Conservation (phyloP, 495 filamentous ascomycete genomes). For the Parmelia sp. region DNA sequence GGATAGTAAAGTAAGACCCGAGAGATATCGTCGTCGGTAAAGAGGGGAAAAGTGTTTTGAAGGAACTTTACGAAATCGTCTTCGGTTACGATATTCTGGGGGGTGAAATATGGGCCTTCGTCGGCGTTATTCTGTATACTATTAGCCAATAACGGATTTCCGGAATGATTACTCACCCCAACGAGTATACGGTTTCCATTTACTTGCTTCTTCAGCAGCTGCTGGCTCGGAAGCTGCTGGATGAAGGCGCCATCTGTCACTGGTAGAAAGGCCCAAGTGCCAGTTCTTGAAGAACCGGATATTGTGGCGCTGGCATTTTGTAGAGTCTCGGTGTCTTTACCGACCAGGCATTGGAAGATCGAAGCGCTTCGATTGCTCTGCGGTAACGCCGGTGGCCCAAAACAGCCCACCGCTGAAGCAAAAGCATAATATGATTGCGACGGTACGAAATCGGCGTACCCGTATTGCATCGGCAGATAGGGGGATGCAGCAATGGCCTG, state of each 20-base stretch:
- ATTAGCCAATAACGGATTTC: conserved; percentile 20
- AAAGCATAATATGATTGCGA: conserved; percentile 53
- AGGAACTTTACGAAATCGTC: conserved; percentile 42
- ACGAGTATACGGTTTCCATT: conserved; percentile 48
- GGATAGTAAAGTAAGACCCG: conserved; percentile 44
- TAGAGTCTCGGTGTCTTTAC: conserved; percentile 43
- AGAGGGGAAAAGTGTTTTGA: conserved; percentile 41
- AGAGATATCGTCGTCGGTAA: conserved; percentile 42
- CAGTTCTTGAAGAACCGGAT: conserved; percentile 39
- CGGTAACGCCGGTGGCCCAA: conserved; percentile 18
- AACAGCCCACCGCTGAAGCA: conserved; percentile 47
- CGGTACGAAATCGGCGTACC: conserved; percentile 47
- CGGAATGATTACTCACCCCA: conserved; percentile 33
- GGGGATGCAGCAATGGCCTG: conserved; percentile 43
- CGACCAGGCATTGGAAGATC: conserved; percentile 52
- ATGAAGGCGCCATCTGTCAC: conserved; percentile 58
- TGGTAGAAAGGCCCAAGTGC: conserved; percentile 56
- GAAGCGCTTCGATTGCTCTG: conserved; percentile 29
- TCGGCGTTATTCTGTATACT: conserved; percentile 44
- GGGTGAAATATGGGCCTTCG: conserved; percentile 48
- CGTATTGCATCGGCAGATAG: conserved; percentile 45
- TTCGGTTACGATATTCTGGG: conserved; percentile 45
- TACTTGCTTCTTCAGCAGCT: conserved; percentile 44
- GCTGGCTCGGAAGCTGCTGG: conserved; percentile 44
- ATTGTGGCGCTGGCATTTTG: conserved; percentile 51